Base-by-base conservation (phyloP, 208 protist genomes). In the Trichomonas gallinae region DNA sequence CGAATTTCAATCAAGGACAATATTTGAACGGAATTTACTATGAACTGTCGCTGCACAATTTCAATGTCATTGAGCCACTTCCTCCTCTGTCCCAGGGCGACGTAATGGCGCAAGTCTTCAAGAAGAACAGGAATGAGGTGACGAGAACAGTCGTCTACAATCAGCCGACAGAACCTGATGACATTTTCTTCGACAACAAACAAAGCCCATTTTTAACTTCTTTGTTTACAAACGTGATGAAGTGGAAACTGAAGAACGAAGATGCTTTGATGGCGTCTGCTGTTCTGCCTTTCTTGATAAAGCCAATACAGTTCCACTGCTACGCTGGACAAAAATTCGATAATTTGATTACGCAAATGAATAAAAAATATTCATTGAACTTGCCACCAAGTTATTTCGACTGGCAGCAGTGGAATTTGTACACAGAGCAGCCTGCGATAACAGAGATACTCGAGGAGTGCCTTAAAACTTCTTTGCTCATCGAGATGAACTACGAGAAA, bases 241-340 rank as follows among this genome's bases (percentile, higher is more conserved):
- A 91, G 34, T 91, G 83, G 83, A 91, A 91, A 31, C 23, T 48
- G n/a, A 45, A 2, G 3, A 1, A 9, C 13, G 42, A 91, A 91
- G n/a, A 48, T n/a, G 9, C 42, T 48, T 17, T 91, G 15, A 13
- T n/a, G 23, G 21, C n/a, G n/a, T 48, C 1, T 23, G 15, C 13
- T n/a, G 9, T 15, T 23, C 1, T 11, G 15, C 36, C 10, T 6
- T 91, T 91, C 17, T 48, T 45, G 10, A 91, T n/a, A 48, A 45
- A 34, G 3, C 42, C 36, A 21, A n/a, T n/a, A 91, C 6, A 91
- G 21, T 48, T 49, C 42, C 42, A 91, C 48, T 36, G 40, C 13
- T 91, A 91, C 48, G 36, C 83, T 44, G 83, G 83, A 34, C 83
- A 91, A 91, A 45, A 91, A 91, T 91, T 91, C 48, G 83, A 91